phyloP scores from a whole-genome alignment of 202 grass and related monocot genomes.

The Saccharum hybrid region DNA sequence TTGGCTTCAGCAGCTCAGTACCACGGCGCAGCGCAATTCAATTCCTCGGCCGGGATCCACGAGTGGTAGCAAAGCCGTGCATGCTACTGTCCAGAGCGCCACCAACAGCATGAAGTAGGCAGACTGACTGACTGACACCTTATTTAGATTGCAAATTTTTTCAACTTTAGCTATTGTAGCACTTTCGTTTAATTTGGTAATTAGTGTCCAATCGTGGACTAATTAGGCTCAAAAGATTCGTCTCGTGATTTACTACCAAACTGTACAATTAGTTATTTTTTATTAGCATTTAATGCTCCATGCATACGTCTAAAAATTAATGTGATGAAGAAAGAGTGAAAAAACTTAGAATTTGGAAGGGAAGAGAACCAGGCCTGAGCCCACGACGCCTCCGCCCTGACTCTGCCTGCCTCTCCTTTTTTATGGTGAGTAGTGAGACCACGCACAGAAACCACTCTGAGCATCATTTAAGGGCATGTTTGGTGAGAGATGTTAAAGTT shows the following conservation, averaged over 20 bases:
- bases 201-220: too few relatives aligned
- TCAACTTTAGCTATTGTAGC: too few relatives aligned
- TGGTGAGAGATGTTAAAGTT: too few relatives aligned
- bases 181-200: too few relatives aligned
- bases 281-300: too few relatives aligned
- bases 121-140: background rate
- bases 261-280: too few relatives aligned
- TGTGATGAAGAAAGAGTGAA: too few relatives aligned
- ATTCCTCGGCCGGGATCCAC: constrained; percentile 27
- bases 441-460: background rate
- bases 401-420: background rate
- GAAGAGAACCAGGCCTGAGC: background rate
- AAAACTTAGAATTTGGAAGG: too few relatives aligned
- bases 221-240: too few relatives aligned
- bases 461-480: background rate
- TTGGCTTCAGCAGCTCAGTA: constrained; percentile 48
- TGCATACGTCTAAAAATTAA: too few relatives aligned
- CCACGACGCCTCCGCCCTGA: background rate
- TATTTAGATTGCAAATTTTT: too few relatives aligned
- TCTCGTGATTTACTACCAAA: too few relatives aligned
- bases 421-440: background rate
- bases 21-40: constrained; percentile 22
- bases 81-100: background rate
- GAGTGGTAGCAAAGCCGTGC: constrained; percentile 39
- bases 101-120: background rate